Evolutionary conservation across 805 yeast species (phyloP).

Genomic region (Nakazawaea ernobii): DNA sequence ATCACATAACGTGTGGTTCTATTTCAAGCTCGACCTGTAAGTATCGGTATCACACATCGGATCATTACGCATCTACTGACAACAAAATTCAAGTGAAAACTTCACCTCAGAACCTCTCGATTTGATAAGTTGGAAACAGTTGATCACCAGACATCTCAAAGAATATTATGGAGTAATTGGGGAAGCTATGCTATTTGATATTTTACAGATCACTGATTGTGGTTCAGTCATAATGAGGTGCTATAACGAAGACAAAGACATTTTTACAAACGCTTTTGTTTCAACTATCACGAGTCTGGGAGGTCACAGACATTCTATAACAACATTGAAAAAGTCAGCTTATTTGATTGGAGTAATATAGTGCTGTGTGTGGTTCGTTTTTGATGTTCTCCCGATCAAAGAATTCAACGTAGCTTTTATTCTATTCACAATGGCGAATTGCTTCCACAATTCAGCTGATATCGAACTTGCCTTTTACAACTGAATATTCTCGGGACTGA

Average conservation of each 20-base stretch:
- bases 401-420: too few relatives aligned
- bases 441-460: too few relatives aligned
- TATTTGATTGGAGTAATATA: slow-evolving; percentile 10
- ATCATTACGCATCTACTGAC: slow-evolving; percentile 11
- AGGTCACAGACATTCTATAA: background rate
- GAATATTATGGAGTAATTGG: slow-evolving; percentile 19
- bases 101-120: slow-evolving; percentile 11
- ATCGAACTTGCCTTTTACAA: too few relatives aligned
- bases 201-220: slow-evolving; percentile 10
- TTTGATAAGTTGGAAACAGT: slow-evolving; percentile 18
- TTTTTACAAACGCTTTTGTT: slow-evolving; percentile 3
- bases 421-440: too few relatives aligned
- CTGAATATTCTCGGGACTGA: too few relatives aligned
- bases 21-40: slow-evolving; percentile 15
- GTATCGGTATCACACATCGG: slow-evolving; percentile 3
- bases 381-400: too few relatives aligned
- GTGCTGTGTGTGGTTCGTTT: too few relatives aligned
- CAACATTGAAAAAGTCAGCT: slow-evolving; percentile 2
- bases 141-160: slow-evolving; percentile 13
- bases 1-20: slow-evolving; percentile 14
- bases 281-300: background rate
- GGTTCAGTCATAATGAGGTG: slow-evolving; percentile 4
- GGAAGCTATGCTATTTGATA: slow-evolving; percentile 17
- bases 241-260: slow-evolving; percentile 6
- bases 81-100: background rate